Evolutionary conservation across 140 eudicot species (phyloP).

Genomic region (Flaveria floridana): DNA sequence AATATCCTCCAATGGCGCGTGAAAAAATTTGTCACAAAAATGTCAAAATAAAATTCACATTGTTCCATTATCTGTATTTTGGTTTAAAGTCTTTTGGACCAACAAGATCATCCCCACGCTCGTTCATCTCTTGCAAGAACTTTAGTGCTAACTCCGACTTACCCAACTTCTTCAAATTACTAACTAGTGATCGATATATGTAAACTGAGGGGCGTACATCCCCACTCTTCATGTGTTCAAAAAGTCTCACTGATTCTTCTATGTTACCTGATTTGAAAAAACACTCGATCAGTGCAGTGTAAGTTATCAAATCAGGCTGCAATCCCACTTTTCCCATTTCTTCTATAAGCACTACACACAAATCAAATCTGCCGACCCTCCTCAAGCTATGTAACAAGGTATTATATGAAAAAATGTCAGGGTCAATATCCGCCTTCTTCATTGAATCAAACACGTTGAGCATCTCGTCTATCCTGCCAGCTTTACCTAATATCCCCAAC

Average conservation of each 20-base stretch:
- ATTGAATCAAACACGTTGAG: conserved; percentile 54
- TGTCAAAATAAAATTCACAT: not conserved
- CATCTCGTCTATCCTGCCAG: conserved; percentile 68
- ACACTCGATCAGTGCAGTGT: conserved; percentile 78
- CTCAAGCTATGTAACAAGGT: conserved; percentile 67
- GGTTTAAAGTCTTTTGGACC: conserved; percentile 63
- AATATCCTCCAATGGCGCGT: not conserved
- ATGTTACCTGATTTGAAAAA: conserved; percentile 73
- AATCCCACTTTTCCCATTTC: conserved; percentile 63
- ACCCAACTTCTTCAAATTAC: conserved; percentile 59
- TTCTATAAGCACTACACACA: conserved; percentile 44
- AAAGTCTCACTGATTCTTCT: conserved; percentile 62
- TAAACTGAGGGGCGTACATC: conserved; percentile 56
- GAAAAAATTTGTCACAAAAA: not conserved
- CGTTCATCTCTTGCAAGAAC: conserved; percentile 66
- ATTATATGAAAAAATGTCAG: conserved; percentile 73
- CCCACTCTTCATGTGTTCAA: conserved; percentile 59
- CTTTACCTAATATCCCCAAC: conserved; percentile 61
- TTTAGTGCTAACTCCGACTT: conserved; percentile 57
- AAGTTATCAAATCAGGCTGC: conserved; percentile 72
- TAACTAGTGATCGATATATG: conserved; percentile 62
- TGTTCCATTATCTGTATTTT: conserved; percentile 43
- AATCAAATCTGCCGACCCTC: conserved; percentile 66
- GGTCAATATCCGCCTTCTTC: conserved; percentile 50
- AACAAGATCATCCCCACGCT: conserved; percentile 42